Evolutionary conservation across 2,329 filamentous ascomycete species (phyloP).

Genomic region (Drechslerella stenobrocha): DNA sequence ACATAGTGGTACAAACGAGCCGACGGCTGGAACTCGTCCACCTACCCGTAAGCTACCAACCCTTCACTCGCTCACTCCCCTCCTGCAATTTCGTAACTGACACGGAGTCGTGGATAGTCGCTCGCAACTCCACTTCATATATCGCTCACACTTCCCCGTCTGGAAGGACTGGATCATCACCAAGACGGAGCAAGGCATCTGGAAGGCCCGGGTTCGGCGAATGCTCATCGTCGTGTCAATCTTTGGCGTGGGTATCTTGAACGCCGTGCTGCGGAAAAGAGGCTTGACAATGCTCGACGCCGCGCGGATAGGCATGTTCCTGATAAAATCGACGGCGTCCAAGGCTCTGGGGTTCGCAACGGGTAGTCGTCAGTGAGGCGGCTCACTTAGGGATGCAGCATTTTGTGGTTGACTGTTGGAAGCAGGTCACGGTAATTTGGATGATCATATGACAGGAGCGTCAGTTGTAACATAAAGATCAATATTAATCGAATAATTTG

Average conservation of each 20-base stretch:
- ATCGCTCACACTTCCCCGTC: slow-evolving; percentile 31
- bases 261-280: slow-evolving; percentile 9
- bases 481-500: too few species aligned
- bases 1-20: slow-evolving; percentile 43
- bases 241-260: slow-evolving; percentile 18
- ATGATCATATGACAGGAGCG: too few species aligned
- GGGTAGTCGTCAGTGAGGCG: slow-evolving; percentile 8
- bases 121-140: slow-evolving; percentile 44
- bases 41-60: slow-evolving; percentile 35
- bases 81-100: background rate
- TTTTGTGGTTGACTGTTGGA: too few species aligned
- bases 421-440: too few species aligned
- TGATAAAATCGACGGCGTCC: slow-evolving; percentile 9
- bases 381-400: too few species aligned
- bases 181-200: slow-evolving; percentile 32
- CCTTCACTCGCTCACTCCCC: background rate
- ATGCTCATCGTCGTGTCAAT: slow-evolving; percentile 28
- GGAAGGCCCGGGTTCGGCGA: slow-evolving; percentile 25
- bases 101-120: slow-evolving; percentile 6
- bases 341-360: slow-evolving; percentile 1
- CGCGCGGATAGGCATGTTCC: background rate
- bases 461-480: too few species aligned
- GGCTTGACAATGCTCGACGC: slow-evolving; percentile 22
- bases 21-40: slow-evolving; percentile 45
- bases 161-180: slow-evolving; percentile 43